These are phyloP conservation scores for Sarocladiaceae sp. DNA, from an alignment of 2,329 filamentous ascomycete species.

Conservation along the genomic window DNA sequence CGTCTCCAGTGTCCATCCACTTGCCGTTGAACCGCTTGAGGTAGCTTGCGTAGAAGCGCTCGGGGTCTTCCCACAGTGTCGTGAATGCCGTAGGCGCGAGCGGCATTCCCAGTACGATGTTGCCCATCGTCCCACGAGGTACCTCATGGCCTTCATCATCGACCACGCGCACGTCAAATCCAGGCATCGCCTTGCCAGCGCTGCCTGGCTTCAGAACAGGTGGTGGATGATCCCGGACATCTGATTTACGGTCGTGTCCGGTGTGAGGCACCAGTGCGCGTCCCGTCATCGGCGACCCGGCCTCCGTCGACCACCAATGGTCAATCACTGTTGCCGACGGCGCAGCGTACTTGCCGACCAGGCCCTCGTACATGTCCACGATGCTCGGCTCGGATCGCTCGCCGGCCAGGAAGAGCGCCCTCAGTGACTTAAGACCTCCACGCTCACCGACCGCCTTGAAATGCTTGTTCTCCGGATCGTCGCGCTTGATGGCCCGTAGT, in stretches of 20 bases:
- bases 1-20: conserved; percentile 90
- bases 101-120: conserved; percentile 79
- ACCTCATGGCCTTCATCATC: conserved; percentile 73
- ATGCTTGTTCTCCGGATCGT: conserved; percentile 68
- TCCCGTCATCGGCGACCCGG: conserved; percentile 52
- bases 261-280: conserved; percentile 50
- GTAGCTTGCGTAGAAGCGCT: conserved; percentile 80
- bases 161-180: conserved; percentile 80
- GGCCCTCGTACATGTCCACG: conserved; percentile 69
- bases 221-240: conserved; percentile 29
- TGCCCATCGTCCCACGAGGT: conserved; percentile 71
- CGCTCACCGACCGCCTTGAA: conserved; percentile 58
- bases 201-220: conserved; percentile 72
- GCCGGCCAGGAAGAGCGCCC: conserved; percentile 77
- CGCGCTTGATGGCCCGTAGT: conserved; percentile 77
- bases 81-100: conserved; percentile 82
- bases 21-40: conserved; percentile 72
- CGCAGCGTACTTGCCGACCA: conserved; percentile 62
- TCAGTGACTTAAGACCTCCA: conserved; percentile 65
- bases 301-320: conserved; percentile 58
- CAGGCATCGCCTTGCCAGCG: conserved; percentile 85
- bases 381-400: conserved; percentile 86
- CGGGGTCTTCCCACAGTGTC: conserved; percentile 78
- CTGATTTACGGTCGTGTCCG: conserved; percentile 41
- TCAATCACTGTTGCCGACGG: conserved; percentile 50